phyloP scores from a whole-genome alignment of 1,284 basidiomycete genomes.

The Farysia itapuensis region DNA sequence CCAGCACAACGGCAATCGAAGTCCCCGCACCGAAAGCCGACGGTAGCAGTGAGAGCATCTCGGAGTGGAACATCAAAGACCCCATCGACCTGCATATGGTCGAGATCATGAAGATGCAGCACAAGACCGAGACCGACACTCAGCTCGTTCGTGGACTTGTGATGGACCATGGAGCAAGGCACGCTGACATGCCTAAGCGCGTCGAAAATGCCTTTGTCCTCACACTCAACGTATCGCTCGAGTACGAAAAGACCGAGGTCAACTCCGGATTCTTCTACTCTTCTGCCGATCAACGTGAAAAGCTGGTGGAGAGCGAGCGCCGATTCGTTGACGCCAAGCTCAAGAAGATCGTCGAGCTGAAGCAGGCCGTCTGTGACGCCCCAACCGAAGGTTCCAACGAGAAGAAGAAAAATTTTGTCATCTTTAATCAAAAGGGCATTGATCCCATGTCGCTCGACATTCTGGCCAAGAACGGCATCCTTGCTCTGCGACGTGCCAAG shows the following conservation, averaged over 20 bases:
- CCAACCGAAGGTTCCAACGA: slow-evolving; percentile 54
- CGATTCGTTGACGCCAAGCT: slow-evolving; percentile 91
- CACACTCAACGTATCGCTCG: slow-evolving; percentile 94
- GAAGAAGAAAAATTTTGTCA: slow-evolving; percentile 80
- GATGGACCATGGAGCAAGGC: slow-evolving; percentile 87
- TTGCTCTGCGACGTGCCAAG: slow-evolving; percentile 92
- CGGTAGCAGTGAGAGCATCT: slow-evolving; percentile 47
- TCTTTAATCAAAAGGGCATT: slow-evolving; percentile 99
- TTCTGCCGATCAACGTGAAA: slow-evolving; percentile 95
- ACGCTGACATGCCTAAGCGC: slow-evolving; percentile 99
- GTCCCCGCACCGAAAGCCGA: slow-evolving; percentile 45
- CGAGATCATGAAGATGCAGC: slow-evolving; percentile 99
- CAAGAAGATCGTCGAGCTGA: slow-evolving; percentile 95
- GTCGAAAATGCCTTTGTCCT: slow-evolving; percentile 95
- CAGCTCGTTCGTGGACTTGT: slow-evolving; percentile 93
- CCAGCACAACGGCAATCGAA: slow-evolving; percentile 32
- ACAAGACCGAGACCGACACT: slow-evolving; percentile 97
- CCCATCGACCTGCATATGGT: slow-evolving; percentile 99
- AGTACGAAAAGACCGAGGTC: slow-evolving; percentile 99
- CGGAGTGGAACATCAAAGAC: slow-evolving; percentile 53
- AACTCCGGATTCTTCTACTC: slow-evolving; percentile 99
- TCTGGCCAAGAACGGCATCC: slow-evolving; percentile 92
- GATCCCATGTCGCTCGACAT: slow-evolving; percentile 96
- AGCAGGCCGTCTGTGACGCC: slow-evolving; percentile 83
- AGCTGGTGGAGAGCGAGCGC: slow-evolving; percentile 95